Conservation (phyloP, 805 yeast species). For the Cyberlindnera mrakii region DNA sequence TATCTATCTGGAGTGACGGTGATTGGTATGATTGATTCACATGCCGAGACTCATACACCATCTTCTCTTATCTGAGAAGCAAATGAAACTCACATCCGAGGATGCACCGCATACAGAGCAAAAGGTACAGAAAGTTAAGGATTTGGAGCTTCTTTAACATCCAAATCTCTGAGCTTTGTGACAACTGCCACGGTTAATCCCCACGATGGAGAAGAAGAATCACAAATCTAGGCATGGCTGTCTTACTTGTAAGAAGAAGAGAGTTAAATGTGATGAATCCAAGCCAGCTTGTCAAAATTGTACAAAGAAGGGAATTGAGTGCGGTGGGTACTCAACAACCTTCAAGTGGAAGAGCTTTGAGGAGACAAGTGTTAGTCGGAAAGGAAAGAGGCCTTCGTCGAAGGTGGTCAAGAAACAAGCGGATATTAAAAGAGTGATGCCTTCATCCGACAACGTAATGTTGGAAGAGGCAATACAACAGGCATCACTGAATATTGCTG, state of each 20-base stretch:
- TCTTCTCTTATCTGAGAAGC: too few relatives aligned
- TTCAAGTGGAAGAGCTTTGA: slow-evolving; percentile 62
- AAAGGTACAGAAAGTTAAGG: too few relatives aligned
- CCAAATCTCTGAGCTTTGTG: too few relatives aligned
- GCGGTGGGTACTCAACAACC: slow-evolving; percentile 62
- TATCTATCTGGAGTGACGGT: too few relatives aligned
- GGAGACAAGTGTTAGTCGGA: slow-evolving; percentile 21
- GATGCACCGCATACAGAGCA: too few relatives aligned
- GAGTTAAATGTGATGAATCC: slow-evolving; percentile 62
- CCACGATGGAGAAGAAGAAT: slow-evolving; percentile 9
- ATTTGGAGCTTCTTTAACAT: neutral
- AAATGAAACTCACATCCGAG: too few relatives aligned
- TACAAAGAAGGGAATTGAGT: slow-evolving; percentile 41
- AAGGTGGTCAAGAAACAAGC: neutral
- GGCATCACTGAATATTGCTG: slow-evolving; percentile 51
- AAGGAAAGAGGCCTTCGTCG: neutral
- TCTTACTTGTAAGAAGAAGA: slow-evolving; percentile 54
- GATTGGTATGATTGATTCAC: too few relatives aligned
- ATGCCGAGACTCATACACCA: too few relatives aligned
- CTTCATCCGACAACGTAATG: slow-evolving; percentile 9
- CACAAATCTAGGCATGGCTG: slow-evolving; percentile 47
- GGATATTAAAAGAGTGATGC: slow-evolving; percentile 8
- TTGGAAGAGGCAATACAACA: slow-evolving; percentile 45
- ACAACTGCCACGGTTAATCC: too few relatives aligned
- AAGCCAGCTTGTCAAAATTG: slow-evolving; percentile 61